Evolutionary conservation across 768 basidiomycete genomes (phyloP).

Genomic region (Suillus fuscotomentosus): DNA sequence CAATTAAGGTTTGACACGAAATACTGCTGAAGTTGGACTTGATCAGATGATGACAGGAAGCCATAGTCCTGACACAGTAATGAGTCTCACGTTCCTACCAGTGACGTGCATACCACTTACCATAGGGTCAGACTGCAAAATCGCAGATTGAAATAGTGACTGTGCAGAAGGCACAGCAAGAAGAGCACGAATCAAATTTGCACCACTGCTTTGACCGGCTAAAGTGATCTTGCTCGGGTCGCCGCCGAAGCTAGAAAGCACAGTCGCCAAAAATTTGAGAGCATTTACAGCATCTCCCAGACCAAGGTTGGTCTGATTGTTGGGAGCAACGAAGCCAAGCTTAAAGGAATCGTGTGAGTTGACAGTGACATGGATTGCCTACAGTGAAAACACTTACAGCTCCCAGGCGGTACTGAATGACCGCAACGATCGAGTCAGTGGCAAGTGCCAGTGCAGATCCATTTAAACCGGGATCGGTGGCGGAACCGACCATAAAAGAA

Average conservation of each 20-base stretch:
- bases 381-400: conserved; percentile 44
- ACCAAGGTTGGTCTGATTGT: conserved; percentile 68
- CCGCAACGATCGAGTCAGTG: conserved; percentile 75
- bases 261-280: conserved; percentile 56
- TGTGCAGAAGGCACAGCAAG: conserved; percentile 71
- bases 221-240: conserved; percentile 62
- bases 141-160: conserved; percentile 71
- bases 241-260: conserved; percentile 68
- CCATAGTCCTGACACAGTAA: conserved; percentile 58
- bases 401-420: conserved; percentile 84
- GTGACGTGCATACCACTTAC: conserved; percentile 34
- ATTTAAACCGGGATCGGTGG: conserved; percentile 70
- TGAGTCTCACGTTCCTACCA: not conserved
- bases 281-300: conserved; percentile 68
- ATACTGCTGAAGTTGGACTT: conserved; percentile 49
- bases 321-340: conserved; percentile 77
- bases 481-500: conserved; percentile 71
- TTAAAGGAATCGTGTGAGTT: conserved; percentile 21
- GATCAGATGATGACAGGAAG: conserved; percentile 55
- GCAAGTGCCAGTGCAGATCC: conserved; percentile 71
- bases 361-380: not conserved
- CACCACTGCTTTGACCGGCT: conserved; percentile 84
- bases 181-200: conserved; percentile 72
- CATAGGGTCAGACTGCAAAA: conserved; percentile 88
- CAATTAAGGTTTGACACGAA: conserved; percentile 53